phyloP scores from a whole-genome alignment of 169 alveolate species.

The Toxoplasma gondii region DNA sequence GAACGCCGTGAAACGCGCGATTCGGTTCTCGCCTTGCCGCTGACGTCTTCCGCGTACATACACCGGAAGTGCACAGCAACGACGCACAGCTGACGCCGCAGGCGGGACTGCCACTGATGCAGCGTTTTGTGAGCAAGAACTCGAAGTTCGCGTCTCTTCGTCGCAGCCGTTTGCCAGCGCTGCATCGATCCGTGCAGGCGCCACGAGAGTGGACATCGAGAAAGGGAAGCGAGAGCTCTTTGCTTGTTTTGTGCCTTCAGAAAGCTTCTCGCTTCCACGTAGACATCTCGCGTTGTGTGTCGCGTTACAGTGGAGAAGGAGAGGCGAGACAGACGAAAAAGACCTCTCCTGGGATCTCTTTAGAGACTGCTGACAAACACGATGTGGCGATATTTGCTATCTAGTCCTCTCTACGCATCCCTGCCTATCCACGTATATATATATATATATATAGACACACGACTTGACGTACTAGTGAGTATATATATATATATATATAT shows the following conservation, averaged over 20 bases:
- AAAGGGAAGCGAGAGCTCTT: no score
- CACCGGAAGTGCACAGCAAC: not conserved
- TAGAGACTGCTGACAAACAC: not conserved
- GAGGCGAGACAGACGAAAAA: no score
- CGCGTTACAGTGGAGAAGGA: no score
- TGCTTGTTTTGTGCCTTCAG: no score
- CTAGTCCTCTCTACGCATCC: not conserved
- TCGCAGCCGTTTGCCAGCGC: not conserved
- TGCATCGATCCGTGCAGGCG: not conserved
- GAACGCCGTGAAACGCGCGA: no score
- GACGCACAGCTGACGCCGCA: not conserved
- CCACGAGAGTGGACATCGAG: no score
- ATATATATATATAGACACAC: not conserved
- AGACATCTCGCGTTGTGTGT: no score
- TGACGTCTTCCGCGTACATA: not conserved
- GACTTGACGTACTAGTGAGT: not conserved
- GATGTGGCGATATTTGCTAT: not conserved
- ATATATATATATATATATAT: not conserved
- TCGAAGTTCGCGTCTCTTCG: not conserved
- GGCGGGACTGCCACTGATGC: not conserved
- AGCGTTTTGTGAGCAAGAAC: not conserved
- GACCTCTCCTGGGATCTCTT: not conserved
- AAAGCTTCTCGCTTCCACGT: no score
- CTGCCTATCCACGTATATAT: not conserved
- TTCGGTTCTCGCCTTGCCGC: not conserved